These are phyloP conservation scores for Neurospora tetraspora DNA, from an alignment of 495 filamentous ascomycete genomes.

Conservation along the genomic window DNA sequence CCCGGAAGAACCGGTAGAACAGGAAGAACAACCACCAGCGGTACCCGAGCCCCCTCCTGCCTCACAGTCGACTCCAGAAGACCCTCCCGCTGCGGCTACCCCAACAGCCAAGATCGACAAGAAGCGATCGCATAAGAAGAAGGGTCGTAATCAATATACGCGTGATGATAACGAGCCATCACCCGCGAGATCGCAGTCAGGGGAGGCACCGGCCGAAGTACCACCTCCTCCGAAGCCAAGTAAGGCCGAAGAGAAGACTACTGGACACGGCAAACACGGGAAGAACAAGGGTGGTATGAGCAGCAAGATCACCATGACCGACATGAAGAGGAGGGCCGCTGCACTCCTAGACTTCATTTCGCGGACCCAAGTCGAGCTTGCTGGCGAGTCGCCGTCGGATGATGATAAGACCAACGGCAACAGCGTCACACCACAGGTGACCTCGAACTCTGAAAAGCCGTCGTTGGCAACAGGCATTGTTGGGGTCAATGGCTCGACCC, in stretches of 20 bases:
- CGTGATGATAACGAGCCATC: slow-evolving; percentile 62
- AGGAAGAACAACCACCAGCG: slow-evolving; percentile 14
- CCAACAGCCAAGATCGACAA: slow-evolving; percentile 23
- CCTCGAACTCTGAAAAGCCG: neutral
- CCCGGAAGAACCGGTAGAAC: slow-evolving; percentile 19
- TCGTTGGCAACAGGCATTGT: neutral
- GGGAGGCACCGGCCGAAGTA: slow-evolving; percentile 32
- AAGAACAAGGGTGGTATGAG: slow-evolving; percentile 33
- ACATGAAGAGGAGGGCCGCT: slow-evolving; percentile 79
- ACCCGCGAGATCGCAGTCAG: slow-evolving; percentile 55
- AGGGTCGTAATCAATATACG: slow-evolving; percentile 80
- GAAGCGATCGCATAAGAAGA: slow-evolving; percentile 52
- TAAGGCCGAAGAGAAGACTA: slow-evolving; percentile 14
- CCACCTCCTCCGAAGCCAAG: slow-evolving; percentile 6
- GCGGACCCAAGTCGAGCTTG: slow-evolving; percentile 83
- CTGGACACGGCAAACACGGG: slow-evolving; percentile 15
- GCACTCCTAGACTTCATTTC: slow-evolving; percentile 85
- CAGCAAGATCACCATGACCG: slow-evolving; percentile 74
- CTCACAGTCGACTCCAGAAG: slow-evolving; percentile 39
- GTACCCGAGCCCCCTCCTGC: slow-evolving; percentile 12
- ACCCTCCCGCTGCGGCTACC: slow-evolving; percentile 36
- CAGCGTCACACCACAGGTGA: neutral
- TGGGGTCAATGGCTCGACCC: slow-evolving; percentile 1
- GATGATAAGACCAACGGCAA: slow-evolving; percentile 13
- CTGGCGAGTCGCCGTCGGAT: slow-evolving; percentile 33